Conservation (phyloP, 768 basidiomycete genomes). For the Leccinum longicurvipes region DNA sequence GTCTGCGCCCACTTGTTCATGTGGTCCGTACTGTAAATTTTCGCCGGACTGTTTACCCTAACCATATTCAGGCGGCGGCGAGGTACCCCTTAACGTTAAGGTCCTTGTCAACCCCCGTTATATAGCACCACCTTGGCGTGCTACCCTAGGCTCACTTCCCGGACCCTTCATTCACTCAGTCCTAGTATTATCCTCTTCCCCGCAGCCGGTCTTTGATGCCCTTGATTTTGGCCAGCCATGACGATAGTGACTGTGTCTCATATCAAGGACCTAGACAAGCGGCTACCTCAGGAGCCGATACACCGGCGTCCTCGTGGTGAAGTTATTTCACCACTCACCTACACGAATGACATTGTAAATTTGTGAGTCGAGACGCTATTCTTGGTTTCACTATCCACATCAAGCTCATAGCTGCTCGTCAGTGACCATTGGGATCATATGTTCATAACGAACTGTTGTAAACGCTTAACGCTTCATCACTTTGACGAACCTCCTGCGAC, state of each 20-base stretch:
- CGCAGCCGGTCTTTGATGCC: slow-evolving; percentile 22
- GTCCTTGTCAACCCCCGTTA: slow-evolving; percentile 5
- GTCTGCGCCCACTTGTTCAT: slow-evolving; percentile 16
- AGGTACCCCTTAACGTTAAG: slow-evolving; percentile 6
- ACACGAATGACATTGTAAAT: slow-evolving; percentile 45
- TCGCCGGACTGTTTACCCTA: slow-evolving; percentile 21
- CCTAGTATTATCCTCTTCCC: slow-evolving; percentile 12
- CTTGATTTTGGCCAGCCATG: slow-evolving; percentile 23
- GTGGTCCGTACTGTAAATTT: slow-evolving; percentile 18
- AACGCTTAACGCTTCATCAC: slow-evolving; percentile 51
- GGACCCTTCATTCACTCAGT: slow-evolving; percentile 8
- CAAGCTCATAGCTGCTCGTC: slow-evolving; percentile 4
- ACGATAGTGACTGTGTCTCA: slow-evolving; percentile 13
- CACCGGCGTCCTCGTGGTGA: slow-evolving; percentile 46
- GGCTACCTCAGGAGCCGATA: slow-evolving; percentile 38
- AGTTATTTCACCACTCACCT: slow-evolving; percentile 54
- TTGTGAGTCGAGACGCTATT: slow-evolving; percentile 42
- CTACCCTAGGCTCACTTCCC: no score
- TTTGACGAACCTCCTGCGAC: slow-evolving; percentile 48
- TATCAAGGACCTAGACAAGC: slow-evolving; percentile 45
- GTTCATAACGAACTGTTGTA: slow-evolving; percentile 51
- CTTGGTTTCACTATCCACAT: background rate
- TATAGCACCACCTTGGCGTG: slow-evolving; percentile 14
- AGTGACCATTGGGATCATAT: slow-evolving; percentile 75
- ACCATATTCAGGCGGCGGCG: background rate